A percentile compares a stretch with the other conserved stretches of the same genome.
These are phyloP conservation scores for Verticillium zaregamsianum DNA, from an alignment of 2,329 filamentous ascomycete species.

Conservation along the genomic window DNA sequence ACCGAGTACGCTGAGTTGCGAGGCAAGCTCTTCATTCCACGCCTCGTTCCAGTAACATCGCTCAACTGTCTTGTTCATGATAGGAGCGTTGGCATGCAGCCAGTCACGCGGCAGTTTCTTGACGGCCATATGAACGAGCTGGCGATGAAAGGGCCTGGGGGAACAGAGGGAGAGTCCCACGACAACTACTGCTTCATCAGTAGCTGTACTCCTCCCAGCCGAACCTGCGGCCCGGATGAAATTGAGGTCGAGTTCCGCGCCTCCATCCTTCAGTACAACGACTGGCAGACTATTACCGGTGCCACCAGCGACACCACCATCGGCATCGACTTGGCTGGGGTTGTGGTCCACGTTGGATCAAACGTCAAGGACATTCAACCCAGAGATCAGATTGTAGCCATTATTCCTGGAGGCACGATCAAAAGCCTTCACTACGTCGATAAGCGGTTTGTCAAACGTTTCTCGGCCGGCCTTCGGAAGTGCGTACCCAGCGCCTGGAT, in stretches of 20 bases:
- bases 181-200: neutral
- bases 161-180: neutral
- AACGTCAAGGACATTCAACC: conserved; percentile 23
- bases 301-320: conserved; percentile 23
- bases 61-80: conserved; percentile 44
- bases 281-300: conserved; percentile 31
- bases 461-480: conserved; percentile 13
- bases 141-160: neutral
- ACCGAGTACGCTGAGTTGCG: conserved; percentile 38
- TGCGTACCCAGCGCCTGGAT: conserved; percentile 33
- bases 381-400: conserved; percentile 38
- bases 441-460: conserved; percentile 28
- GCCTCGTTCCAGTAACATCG: conserved; percentile 32
- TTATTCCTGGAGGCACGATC: conserved; percentile 30
- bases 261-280: conserved; percentile 28
- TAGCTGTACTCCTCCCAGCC: neutral
- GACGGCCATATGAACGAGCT: neutral
- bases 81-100: neutral
- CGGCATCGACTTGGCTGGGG: conserved; percentile 37
- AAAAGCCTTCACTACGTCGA: conserved; percentile 28
- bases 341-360: conserved; percentile 28
- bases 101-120: neutral
- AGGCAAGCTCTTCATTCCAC: conserved; percentile 37
- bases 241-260: conserved; percentile 35
- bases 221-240: conserved; percentile 18